Percentiles rank a stretch among this genome's conserved stretches.
Conservation (phyloP, 202 grass and related monocot species). For the Brachypodium distachyon region DNA sequence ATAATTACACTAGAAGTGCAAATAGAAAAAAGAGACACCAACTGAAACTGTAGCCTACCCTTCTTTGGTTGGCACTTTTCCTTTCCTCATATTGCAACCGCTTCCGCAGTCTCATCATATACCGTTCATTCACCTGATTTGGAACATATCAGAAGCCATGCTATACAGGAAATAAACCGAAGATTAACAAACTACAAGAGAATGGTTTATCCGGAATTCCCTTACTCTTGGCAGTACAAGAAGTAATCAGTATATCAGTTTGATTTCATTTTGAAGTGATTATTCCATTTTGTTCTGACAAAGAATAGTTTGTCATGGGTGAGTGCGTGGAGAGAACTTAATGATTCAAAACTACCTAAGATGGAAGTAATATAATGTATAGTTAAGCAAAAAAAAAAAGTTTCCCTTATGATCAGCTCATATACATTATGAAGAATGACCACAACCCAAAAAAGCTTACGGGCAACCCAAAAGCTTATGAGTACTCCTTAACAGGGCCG, state of each 20-base stretch:
- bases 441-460: background rate
- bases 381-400: too few species aligned
- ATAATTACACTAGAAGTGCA: background rate
- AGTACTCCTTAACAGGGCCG: too few species aligned
- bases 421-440: background rate
- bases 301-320: background rate
- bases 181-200: background rate
- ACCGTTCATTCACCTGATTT: slow-evolving; percentile 69
- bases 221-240: background rate
- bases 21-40: background rate
- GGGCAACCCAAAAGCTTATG: too few species aligned
- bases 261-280: background rate
- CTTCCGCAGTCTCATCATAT: slow-evolving; percentile 54
- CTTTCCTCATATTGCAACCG: slow-evolving; percentile 76
- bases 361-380: background rate
- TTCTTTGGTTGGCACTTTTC: slow-evolving; percentile 65
- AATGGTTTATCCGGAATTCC: background rate
- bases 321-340: background rate
- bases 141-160: slow-evolving; percentile 7
- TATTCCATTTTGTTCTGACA: background rate
- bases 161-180: background rate
- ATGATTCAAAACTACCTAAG: background rate
- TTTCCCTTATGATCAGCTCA: background rate
- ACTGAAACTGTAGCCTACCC: slow-evolving; percentile 40
- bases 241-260: background rate